A percentile compares a stretch with the other conserved stretches of the same genome.
Evolutionary conservation across 306 rosid species (phyloP).

Genomic region (Dryas drummondii): DNA sequence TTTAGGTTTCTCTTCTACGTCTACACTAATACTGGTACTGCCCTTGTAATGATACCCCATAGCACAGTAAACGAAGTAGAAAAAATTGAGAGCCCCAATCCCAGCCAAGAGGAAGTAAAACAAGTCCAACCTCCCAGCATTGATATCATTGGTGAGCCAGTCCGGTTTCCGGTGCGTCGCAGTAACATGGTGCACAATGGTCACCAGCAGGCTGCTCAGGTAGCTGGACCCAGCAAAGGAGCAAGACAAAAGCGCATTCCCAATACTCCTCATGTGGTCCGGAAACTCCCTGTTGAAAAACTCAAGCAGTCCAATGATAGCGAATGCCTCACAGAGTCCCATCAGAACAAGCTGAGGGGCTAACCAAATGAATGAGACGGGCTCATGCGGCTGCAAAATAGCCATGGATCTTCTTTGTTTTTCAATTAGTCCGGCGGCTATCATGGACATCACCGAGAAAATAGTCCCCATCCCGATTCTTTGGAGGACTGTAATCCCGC

Average conservation of each 20-base stretch:
- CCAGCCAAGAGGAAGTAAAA: constrained; percentile 60
- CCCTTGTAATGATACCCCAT: constrained; percentile 54
- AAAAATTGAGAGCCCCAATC: constrained; percentile 46
- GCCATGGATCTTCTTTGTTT: constrained; percentile 43
- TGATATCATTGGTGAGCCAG: constrained; percentile 69
- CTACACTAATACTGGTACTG: background rate
- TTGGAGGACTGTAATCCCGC: constrained; percentile 52
- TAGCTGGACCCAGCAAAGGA: constrained; percentile 57
- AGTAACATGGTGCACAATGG: constrained; percentile 40
- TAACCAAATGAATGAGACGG: constrained; percentile 56
- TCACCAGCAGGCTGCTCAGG: constrained; percentile 44
- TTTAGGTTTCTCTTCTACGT: constrained; percentile 15
- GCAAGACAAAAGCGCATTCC: constrained; percentile 58
- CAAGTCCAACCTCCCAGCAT: constrained; percentile 64
- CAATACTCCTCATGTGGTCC: constrained; percentile 64
- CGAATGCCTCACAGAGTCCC: constrained; percentile 70
- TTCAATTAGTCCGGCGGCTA: constrained; percentile 54
- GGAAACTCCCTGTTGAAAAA: constrained; percentile 68
- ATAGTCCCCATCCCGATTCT: constrained; percentile 59
- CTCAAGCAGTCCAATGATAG: constrained; percentile 55
- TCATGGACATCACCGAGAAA: constrained; percentile 54
- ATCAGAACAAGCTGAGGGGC: constrained; percentile 51
- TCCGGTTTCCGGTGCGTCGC: constrained; percentile 32
- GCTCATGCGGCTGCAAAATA: constrained; percentile 33
- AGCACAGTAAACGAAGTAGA: constrained; percentile 50